These are phyloP conservation scores for Lenzites betulinus DNA, from an alignment of 768 basidiomycete genomes.

Conservation along the genomic window DNA sequence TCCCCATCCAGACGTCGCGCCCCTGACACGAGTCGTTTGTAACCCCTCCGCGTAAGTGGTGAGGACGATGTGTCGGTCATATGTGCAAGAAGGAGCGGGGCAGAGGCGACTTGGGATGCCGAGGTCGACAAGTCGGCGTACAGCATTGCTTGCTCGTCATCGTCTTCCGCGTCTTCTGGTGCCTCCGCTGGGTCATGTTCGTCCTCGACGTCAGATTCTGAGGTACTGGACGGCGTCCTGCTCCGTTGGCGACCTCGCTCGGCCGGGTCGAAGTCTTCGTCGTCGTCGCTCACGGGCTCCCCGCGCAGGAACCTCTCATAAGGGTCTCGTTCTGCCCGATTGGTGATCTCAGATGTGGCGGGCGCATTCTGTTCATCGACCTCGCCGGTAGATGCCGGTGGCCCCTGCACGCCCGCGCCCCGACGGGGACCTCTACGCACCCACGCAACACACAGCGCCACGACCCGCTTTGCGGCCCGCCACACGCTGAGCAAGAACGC, in stretches of 20 bases:
- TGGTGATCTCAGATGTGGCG: background rate
- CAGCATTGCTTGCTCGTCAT: constrained; percentile 47
- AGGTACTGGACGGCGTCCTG: background rate
- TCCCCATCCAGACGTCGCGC: constrained; percentile 8
- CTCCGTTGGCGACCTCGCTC: background rate
- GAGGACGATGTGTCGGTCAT: constrained; percentile 45
- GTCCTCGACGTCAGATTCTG: constrained; percentile 19
- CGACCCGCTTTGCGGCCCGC: constrained; percentile 15
- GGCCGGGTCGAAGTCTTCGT: constrained; percentile 39
- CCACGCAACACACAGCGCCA: constrained; percentile 6
- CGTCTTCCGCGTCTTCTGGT: constrained; percentile 39
- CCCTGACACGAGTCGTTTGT: constrained; percentile 39
- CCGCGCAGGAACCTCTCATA: constrained; percentile 65
- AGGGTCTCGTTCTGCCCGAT: constrained; percentile 37
- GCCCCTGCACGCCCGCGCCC: background rate
- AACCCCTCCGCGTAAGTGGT: constrained; percentile 52
- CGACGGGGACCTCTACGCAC: background rate
- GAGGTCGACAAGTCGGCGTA: constrained; percentile 55
- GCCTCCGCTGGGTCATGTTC: constrained; percentile 5
- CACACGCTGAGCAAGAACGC: constrained; percentile 32
- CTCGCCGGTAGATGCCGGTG: background rate
- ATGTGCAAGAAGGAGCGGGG: constrained; percentile 57
- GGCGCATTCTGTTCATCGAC: background rate
- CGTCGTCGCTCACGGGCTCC: constrained; percentile 54
- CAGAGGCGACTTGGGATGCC: constrained; percentile 34